A percentile compares a stretch with the other conserved stretches of the same genome.
Evolutionary conservation across 306 rosid genomes (phyloP).

Genomic region (Elaeagnus macrophylla): DNA sequence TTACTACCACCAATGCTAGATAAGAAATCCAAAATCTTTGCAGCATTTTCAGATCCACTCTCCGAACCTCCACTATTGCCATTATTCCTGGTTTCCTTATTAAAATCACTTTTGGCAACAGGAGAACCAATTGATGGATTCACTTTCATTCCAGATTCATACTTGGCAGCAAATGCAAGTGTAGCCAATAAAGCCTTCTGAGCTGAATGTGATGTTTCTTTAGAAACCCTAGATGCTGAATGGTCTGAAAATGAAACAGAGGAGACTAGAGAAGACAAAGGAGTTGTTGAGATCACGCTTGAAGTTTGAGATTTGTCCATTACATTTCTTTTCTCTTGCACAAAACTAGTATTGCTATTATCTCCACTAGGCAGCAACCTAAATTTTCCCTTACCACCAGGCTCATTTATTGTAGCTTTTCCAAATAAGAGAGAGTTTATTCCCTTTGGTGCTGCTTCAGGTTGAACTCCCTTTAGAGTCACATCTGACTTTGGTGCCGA

Average conservation of each 20-base stretch:
- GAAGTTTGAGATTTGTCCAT: constrained; percentile 27
- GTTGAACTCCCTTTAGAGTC: constrained; percentile 22
- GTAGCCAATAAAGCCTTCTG: constrained; percentile 57
- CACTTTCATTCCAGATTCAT: constrained; percentile 38
- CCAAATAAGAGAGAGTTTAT: constrained; percentile 21
- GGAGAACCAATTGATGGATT: constrained; percentile 18
- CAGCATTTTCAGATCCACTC: constrained; percentile 20
- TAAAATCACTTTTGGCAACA: constrained; percentile 4
- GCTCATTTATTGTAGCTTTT: constrained; percentile 25
- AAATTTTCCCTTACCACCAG: constrained; percentile 10
- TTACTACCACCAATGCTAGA: constrained; percentile 8
- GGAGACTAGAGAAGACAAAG: constrained; percentile 26
- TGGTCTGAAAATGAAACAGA: constrained; percentile 31
- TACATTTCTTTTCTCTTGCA: constrained; percentile 18
- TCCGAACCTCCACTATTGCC: constrained; percentile 15
- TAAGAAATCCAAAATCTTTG: constrained; percentile 25
- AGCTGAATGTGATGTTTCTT: constrained; percentile 35
- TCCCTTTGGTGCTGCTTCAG: constrained; percentile 14
- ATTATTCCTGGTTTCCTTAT: constrained; percentile 13
- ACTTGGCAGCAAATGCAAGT: constrained; percentile 63
- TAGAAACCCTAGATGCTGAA: constrained; percentile 30
- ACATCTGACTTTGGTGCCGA: constrained; percentile 20
- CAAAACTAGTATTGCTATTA: constrained; percentile 16
- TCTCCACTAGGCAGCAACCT: constrained; percentile 16
- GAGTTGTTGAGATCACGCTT: constrained; percentile 19